These are phyloP conservation scores for Gleditsia sinensis DNA, from an alignment of 306 rosid genomes.

Conservation along the genomic window DNA sequence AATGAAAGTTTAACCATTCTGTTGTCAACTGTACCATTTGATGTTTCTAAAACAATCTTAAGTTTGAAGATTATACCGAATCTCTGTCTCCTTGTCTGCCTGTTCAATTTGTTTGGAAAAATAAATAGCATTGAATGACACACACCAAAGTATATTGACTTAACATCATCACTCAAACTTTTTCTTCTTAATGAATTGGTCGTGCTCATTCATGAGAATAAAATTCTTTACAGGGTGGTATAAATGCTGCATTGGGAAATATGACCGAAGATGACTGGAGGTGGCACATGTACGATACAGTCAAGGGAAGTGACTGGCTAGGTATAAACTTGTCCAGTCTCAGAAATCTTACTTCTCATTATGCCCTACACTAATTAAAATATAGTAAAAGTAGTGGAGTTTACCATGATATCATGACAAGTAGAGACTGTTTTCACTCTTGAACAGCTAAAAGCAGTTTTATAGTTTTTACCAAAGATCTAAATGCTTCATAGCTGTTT, in stretches of 20 bases:
- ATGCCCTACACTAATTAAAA: not conserved
- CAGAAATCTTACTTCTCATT: not conserved
- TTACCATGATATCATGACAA: not conserved
- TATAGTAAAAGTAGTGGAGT: not conserved
- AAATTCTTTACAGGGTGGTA: constrained; percentile 69
- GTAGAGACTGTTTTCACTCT: not conserved
- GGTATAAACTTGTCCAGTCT: constrained; percentile 42
- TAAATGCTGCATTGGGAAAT: constrained; percentile 94
- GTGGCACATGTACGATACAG: constrained; percentile 98
- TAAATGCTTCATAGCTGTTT: constrained; percentile 3
- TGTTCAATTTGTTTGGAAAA: constrained; percentile 14
- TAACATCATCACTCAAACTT: not conserved
- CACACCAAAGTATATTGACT: constrained; percentile 2
- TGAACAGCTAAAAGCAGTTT: not conserved
- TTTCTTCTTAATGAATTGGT: constrained; percentile 6
- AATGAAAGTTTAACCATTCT: not conserved
- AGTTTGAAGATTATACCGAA: not conserved
- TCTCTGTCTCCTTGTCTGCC: not conserved
- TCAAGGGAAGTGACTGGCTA: constrained; percentile 96
- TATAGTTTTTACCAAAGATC: not conserved
- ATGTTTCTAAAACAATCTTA: not conserved
- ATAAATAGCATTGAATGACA: not conserved
- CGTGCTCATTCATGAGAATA: constrained; percentile 21
- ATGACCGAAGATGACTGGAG: constrained; percentile 98
- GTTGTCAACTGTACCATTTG: not conserved